Base-by-base conservation (phyloP, 2,329 filamentous ascomycete genomes). In the Ceratocystis destructans region DNA sequence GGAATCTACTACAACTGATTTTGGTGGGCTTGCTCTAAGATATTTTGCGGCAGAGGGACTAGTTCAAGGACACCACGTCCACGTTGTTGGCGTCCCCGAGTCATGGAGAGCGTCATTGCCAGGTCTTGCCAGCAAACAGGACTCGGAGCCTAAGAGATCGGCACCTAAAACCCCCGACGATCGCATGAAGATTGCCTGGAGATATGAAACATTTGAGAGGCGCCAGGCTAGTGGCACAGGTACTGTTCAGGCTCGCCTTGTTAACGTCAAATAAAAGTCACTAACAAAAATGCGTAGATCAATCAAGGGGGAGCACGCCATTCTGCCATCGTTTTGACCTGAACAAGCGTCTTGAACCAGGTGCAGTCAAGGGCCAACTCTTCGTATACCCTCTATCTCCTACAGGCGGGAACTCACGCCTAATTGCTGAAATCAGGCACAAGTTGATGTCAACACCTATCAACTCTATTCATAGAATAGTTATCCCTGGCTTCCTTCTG, bases 181-280 rank as follows among this genome's bases (percentile, higher is more conserved):
- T 15, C 88, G 93, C 69, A 97, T 99, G 94, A 97, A 96, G 78
- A 99, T 99, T 78, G 94, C 94, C 2, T 99, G 94, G 94, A 83
- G 94, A 74, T 99, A 99, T 77, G 92, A 97, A 75, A 83, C 85
- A 44, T 76, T 97, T 64, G 88, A 88, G 17, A 87, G 76, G 66
- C 71, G 88, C 70, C 86, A 86, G 71, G 85, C 85, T 53, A 80
- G 79, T 68, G 76, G 80, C 64, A 82, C 84, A 86, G 85, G 87
- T 88, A 79, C 3, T 76, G 82, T 73, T 28, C n/a, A 44, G 4
- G 64, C 64, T 53, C 5, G 5, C 5, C 37, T 0, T 62, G 15
- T n/a, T n/a, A 5, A 37, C 28, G n/a, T 31, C 15, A 6, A 37
- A 8, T n/a, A 4, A 37, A 5, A 50, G 17, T 25, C 17, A 48